Evolutionary conservation across 1,284 basidiomycete genomes (phyloP).

Genomic region (Ustilago shanxiensis): DNA sequence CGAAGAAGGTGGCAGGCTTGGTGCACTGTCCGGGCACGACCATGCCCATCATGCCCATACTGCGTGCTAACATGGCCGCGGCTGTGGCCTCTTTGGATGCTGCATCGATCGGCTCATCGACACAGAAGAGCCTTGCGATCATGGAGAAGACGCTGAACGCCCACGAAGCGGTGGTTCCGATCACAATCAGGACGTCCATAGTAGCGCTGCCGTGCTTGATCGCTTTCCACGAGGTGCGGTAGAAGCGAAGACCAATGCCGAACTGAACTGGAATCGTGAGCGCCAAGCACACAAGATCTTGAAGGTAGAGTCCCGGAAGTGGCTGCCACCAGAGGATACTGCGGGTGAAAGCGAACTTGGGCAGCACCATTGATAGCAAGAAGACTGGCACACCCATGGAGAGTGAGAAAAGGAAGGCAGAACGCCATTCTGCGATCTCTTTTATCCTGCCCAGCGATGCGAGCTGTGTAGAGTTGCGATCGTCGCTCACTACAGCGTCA

Average conservation of each 20-base stretch:
- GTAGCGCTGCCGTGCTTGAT: conserved; percentile 89
- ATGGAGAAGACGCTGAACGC: conserved; percentile 85
- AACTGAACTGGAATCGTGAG: conserved; percentile 94
- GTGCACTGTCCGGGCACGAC: conserved; percentile 73
- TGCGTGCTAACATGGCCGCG: conserved; percentile 13
- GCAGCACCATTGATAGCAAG: conserved; percentile 88
- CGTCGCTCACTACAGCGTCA: conserved; percentile 85
- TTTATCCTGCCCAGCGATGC: conserved; percentile 89
- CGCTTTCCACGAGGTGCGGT: conserved; percentile 88
- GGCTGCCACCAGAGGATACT: conserved; percentile 63
- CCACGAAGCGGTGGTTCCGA: conserved; percentile 95
- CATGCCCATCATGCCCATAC: conserved; percentile 29
- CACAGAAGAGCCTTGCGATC: conserved; percentile 63
- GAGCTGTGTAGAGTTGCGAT: conserved; percentile 86
- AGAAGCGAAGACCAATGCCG: conserved; percentile 89
- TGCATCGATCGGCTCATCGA: conserved; percentile 17
- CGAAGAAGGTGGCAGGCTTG: conserved; percentile 92
- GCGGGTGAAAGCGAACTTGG: conserved; percentile 73
- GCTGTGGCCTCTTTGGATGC: conserved; percentile 1
- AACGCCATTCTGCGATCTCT: conserved; percentile 90
- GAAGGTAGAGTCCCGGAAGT: conserved; percentile 76
- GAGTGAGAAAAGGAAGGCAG: conserved; percentile 82
- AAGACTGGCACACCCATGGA: conserved; percentile 92
- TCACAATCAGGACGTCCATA: conserved; percentile 90
- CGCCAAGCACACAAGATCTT: conserved; percentile 83